Conservation (phyloP, 2,329 filamentous ascomycete genomes). For the Nigrospora oryzae region DNA sequence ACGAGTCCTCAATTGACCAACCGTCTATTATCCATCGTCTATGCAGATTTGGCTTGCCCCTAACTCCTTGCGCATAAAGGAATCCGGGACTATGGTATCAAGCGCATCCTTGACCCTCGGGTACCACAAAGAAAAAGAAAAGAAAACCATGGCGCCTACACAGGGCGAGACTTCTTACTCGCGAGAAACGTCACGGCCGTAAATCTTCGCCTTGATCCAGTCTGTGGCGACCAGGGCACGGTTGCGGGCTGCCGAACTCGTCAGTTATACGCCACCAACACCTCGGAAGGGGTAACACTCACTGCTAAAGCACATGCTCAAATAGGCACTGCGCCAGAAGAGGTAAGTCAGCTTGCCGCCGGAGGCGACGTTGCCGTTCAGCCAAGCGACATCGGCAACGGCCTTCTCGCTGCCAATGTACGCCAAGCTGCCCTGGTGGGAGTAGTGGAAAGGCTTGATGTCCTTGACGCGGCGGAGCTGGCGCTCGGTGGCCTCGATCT, state of each 20-base stretch:
- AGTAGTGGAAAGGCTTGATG: constrained; percentile 97
- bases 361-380: constrained; percentile 90
- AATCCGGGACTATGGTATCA: constrained; percentile 2
- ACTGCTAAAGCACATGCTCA: constrained; percentile 99
- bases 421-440: constrained; percentile 90
- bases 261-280: constrained; percentile 8
- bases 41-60: constrained; percentile 2
- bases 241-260: constrained; percentile 63
- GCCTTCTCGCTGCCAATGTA: constrained; percentile 99
- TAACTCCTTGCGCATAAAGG: constrained; percentile 3
- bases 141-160: no score
- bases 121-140: constrained; percentile 1
- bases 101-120: constrained; percentile 2
- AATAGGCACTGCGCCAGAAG: constrained; percentile 96
- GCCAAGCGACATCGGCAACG: constrained; percentile 94
- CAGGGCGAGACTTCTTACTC: constrained; percentile 41
- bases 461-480: constrained; percentile 84
- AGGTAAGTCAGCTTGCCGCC: constrained; percentile 93
- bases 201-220: constrained; percentile 95
- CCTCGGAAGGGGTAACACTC: constrained; percentile 35
- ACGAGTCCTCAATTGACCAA: constrained; percentile 1
- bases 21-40: constrained; percentile 3
- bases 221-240: constrained; percentile 86
- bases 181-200: constrained; percentile 87
- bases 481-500: constrained; percentile 83